A percentile compares a stretch with the other conserved stretches of the same genome.
Evolutionary conservation across 73 alveolate species (phyloP).

Genomic region (Paramecium bursaria): DNA sequence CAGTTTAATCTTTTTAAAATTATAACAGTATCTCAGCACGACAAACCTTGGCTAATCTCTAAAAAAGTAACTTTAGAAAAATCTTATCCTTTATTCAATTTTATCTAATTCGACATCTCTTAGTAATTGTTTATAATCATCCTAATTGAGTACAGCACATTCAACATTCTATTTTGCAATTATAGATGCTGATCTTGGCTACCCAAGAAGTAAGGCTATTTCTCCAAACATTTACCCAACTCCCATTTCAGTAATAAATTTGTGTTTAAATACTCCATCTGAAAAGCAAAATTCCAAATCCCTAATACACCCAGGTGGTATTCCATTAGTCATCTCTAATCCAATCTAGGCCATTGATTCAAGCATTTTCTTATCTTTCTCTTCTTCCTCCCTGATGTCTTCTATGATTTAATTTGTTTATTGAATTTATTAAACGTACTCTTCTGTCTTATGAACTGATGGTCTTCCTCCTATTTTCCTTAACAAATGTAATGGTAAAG

Average conservation of each 20-base stretch:
- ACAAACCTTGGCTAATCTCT: conserved; percentile 25
- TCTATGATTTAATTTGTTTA: conserved; percentile 32
- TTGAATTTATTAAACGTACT: neutral
- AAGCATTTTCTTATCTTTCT: conserved; percentile 27
- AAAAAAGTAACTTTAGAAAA: conserved; percentile 31
- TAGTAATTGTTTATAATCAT: conserved; percentile 37
- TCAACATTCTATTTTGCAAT: conserved; percentile 49
- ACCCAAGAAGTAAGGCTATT: conserved; percentile 27
- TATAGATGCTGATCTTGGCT: conserved; percentile 54
- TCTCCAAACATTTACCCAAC: conserved; percentile 61
- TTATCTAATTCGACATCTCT: conserved; percentile 41
- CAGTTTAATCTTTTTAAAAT: conserved; percentile 43
- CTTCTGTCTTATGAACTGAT: conserved; percentile 5
- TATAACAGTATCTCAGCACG: conserved; percentile 44
- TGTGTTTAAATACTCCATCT: conserved; percentile 61
- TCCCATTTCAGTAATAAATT: conserved; percentile 9
- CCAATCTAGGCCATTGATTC: conserved; percentile 10
- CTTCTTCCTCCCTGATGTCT: conserved; percentile 38
- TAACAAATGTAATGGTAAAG: conserved; percentile 17
- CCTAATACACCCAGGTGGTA: conserved; percentile 12
- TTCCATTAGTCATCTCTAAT: conserved; percentile 51
- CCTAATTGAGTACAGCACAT: conserved; percentile 2
- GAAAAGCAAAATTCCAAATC: conserved; percentile 42
- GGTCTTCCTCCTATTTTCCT: conserved; percentile 16
- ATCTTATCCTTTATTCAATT: conserved; percentile 36